Conservation (phyloP, 169 alveolate genomes). For the Babesia microti region DNA sequence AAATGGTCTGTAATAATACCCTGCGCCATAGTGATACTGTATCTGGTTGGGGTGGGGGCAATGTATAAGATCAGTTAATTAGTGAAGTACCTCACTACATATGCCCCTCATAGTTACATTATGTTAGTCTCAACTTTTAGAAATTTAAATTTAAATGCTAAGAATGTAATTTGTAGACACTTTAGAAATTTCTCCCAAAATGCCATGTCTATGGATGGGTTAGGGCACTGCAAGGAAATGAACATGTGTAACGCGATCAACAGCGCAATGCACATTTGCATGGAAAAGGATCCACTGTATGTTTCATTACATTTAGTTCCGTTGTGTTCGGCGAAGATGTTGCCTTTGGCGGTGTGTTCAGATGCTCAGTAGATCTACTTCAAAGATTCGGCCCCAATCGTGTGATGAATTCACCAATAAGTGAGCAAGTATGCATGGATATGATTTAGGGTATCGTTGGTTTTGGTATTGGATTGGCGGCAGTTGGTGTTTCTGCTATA, state of each 20-base stretch:
- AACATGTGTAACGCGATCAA: constrained; percentile 84
- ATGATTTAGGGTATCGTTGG: constrained; percentile 84
- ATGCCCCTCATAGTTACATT: neutral
- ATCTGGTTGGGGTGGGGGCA: constrained; percentile 1
- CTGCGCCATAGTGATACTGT: neutral
- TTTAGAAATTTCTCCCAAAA: constrained; percentile 5
- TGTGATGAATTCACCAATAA: constrained; percentile 90
- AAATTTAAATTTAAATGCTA: constrained; percentile 1
- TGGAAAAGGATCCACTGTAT: constrained; percentile 80
- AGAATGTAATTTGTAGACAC: neutral
- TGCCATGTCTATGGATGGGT: no score
- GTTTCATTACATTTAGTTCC: constrained; percentile 37
- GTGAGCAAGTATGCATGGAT: constrained; percentile 69
- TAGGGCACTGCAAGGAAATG: constrained; percentile 55
- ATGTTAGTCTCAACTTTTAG: neutral
- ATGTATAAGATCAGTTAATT: constrained; percentile 1
- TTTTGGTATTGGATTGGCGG: constrained; percentile 91
- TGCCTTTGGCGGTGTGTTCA: constrained; percentile 96
- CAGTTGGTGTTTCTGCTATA: constrained; percentile 79
- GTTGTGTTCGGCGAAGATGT: constrained; percentile 93
- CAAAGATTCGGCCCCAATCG: constrained; percentile 85
- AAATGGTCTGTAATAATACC: neutral
- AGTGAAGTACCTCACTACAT: neutral
- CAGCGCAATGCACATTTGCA: constrained; percentile 82
- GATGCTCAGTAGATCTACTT: constrained; percentile 85